Percentiles rank a stretch among this genome's conserved stretches.
phyloP scores from a whole-genome alignment of 139 green algal genomes.

The Micractinium conductrix region DNA sequence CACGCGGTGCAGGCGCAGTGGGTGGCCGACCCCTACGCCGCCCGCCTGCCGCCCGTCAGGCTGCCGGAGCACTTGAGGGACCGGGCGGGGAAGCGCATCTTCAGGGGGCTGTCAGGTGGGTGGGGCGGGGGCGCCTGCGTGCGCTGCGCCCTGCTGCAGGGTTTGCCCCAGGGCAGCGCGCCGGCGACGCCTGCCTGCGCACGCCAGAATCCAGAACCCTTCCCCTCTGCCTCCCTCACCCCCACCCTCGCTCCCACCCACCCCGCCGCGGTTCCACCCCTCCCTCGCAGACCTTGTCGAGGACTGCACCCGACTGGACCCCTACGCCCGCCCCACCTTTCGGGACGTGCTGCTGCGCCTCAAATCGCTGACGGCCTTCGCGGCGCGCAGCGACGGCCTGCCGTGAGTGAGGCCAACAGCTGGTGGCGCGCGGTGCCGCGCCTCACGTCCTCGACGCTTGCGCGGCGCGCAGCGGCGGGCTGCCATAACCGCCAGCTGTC shows the following conservation, averaged over 20 bases:
- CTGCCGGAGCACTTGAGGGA: constrained; percentile 15
- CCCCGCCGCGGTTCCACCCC: too few species aligned
- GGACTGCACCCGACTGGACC: constrained; percentile 42
- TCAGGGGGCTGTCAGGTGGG: constrained; percentile 27
- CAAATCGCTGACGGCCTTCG: constrained; percentile 14
- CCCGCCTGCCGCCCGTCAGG: constrained; percentile 31
- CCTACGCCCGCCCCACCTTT: constrained; percentile 20
- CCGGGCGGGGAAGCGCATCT: constrained; percentile 18
- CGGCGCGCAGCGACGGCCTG: not conserved
- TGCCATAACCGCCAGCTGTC: too few species aligned
- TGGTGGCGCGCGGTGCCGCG: too few species aligned
- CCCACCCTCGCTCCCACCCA: too few species aligned
- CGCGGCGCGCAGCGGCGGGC: too few species aligned
- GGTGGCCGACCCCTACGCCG: constrained; percentile 20
- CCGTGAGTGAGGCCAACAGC: too few species aligned
- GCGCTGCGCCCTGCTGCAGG: too few species aligned
- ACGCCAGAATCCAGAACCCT: too few species aligned
- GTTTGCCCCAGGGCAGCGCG: too few species aligned
- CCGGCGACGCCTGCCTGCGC: too few species aligned
- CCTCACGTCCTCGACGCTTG: too few species aligned
- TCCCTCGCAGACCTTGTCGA: constrained; percentile 25
- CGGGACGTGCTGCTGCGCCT: constrained; percentile 29
- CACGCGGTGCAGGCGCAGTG: constrained; percentile 33
- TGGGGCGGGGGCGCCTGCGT: not conserved
- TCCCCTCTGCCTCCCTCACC: too few species aligned